Percentiles rank a stretch among this genome's conserved stretches.
These are phyloP conservation scores for Saturnispora besseyi DNA, from an alignment of 805 yeast species.

Conservation along the genomic window DNA sequence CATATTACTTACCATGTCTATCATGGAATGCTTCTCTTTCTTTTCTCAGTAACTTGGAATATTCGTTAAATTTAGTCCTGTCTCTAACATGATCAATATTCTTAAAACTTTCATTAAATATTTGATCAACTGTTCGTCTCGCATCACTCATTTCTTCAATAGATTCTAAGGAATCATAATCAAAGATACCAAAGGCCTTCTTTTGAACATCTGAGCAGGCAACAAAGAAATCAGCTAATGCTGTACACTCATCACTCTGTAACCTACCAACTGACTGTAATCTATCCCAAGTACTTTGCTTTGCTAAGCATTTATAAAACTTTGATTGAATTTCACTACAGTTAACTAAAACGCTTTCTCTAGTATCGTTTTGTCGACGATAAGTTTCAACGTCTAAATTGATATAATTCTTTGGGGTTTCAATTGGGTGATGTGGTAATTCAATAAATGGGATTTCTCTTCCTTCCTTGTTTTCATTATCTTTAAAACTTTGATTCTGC, in stretches of 20 bases:
- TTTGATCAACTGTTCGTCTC: conserved; percentile 22
- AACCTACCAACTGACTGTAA: conserved; percentile 12
- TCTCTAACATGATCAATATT: conserved; percentile 21
- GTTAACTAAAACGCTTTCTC: conserved; percentile 25
- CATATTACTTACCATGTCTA: conserved; percentile 20
- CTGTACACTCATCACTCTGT: conserved; percentile 20
- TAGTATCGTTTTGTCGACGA: conserved; percentile 20
- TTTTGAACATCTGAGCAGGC: conserved; percentile 27
- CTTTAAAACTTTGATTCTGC: not conserved
- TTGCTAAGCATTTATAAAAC: conserved; percentile 22
- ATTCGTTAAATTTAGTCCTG: conserved; percentile 17
- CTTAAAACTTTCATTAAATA: conserved; percentile 23
- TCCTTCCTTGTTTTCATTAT: not conserved
- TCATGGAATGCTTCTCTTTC: conserved; percentile 24
- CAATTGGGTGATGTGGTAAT: conserved; percentile 6
- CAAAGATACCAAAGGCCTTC: conserved; percentile 26
- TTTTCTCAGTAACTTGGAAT: conserved; percentile 21
- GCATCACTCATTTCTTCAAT: conserved; percentile 25
- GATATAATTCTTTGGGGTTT: conserved; percentile 6
- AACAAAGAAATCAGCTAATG: conserved; percentile 23
- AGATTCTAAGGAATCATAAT: conserved; percentile 22
- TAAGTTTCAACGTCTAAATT: conserved; percentile 21
- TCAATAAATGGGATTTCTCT: not conserved
- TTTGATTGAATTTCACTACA: conserved; percentile 28
- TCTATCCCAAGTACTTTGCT: conserved; percentile 15